Base-by-base conservation (phyloP, 2,329 filamentous ascomycete genomes). In the Rhynchosporium graminicola region DNA sequence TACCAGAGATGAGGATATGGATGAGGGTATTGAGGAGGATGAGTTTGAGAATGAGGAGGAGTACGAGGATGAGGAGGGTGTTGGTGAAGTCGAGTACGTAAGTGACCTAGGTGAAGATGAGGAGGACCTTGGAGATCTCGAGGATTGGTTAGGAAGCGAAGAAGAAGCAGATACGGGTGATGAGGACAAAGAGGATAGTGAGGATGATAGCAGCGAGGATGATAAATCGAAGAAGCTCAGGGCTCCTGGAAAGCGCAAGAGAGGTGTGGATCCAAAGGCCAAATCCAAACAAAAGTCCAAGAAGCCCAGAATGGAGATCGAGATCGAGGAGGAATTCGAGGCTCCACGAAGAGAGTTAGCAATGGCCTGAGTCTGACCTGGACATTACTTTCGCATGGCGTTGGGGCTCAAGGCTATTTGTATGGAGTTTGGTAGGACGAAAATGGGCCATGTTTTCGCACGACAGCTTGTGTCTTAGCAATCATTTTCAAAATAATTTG, bases 91-190 rank as follows among this genome's bases (percentile, higher is more conserved):
- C 52, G 92, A 98, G 79, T 98, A 97, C 72, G 91, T 98, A 63
- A 94, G 90, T 73, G 95, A 97, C 75, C 79, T 96, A 61, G 93
- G 93, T 52, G 92, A 91, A 73, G 90, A 89, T 68, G 90, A 93
- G 64, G 89, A 91, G 62, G 90, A 92, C 69, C 79, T 91, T 26
- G 86, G 83, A 59, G 90, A 92, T 73, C 84, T 98, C 57, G 91
- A 98, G 76, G 94, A 98, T 73, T 98, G 94, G 94, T 81, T 97
- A 56, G 92, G 88, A 70, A 91, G 87, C 65, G 89, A 86, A 73
- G 77, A 75, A 36, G 77, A 76, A 4, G 76, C 75, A 13, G 78
- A 77, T 13, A 74, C 70, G 12, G 77, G 74, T 36, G 75, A 76
- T 4, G 83, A 83, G 1, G 84, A 84, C 4, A 82, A 84, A 2